Base-by-base conservation (phyloP, 192 early-diverging fungal genomes). In the Podila clonocystis region DNA sequence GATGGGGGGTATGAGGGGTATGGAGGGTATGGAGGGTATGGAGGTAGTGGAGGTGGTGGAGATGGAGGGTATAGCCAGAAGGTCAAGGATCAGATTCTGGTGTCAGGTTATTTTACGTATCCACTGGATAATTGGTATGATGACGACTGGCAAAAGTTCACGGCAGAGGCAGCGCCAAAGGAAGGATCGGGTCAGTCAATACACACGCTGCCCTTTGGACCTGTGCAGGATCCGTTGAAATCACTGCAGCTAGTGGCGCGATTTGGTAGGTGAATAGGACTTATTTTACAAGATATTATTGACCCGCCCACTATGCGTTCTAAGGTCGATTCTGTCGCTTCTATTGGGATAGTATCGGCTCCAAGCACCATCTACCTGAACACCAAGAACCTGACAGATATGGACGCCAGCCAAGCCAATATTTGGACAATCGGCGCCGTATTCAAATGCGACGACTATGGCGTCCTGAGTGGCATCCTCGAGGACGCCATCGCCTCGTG, bases 371-470 rank as follows among this genome's bases (percentile, higher is more conserved):
- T 78, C 5, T 85, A 85, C 62, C 49, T 73, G 22, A 82, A 86
- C 33, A 82, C 82, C 38, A 82, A 84, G 26, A 61, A 84, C 38
- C 50, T 82, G 26, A 78, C 75, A 6, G 84, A 89, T 38, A 88
- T 90, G 87, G 88, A 90, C 63, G 87, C 88, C 4, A 73, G 82
- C 45, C 68, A 75, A 30, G 87, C 88, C 34, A 82, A 73, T 8
- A 74, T 83, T n/a, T 90, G 88, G 88, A 57, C 63, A 0, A 24
- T 90, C 20, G 72, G 63, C 13, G 68, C 77, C 9, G 72, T 70
- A 29, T 85, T 90, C 68, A 70, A 68, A 17, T 49, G 58, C 28
- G 82, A 70, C 19, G 65, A 70, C 52, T 67, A 88, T 36, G 74
- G 78, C 1, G 63, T 85, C 3, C 64, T 90, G 52, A 82, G 87